Percentiles rank a stretch among this genome's conserved stretches.
These are phyloP conservation scores for Aspergillus pseudoviridinutans DNA, from an alignment of 2,329 filamentous ascomycete species.

Conservation along the genomic window DNA sequence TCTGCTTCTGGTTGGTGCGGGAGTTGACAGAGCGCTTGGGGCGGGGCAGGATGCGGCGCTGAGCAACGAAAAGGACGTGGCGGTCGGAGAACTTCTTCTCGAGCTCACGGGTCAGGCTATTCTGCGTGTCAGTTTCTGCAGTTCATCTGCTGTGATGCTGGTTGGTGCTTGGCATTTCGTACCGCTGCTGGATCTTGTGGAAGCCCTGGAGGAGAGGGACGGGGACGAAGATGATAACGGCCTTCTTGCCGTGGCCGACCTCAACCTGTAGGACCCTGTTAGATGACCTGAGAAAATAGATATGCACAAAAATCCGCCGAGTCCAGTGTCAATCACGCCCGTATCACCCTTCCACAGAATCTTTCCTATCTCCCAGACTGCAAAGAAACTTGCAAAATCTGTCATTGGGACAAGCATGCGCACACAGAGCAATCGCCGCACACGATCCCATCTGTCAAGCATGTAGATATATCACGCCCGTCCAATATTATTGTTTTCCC, in stretches of 20 bases:
- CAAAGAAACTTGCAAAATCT: neutral
- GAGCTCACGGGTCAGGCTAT: conserved; percentile 96
- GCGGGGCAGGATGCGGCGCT: conserved; percentile 96
- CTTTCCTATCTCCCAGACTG: neutral
- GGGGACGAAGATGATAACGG: conserved; percentile 99
- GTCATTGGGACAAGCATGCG: neutral
- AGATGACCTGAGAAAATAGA: conserved; percentile 10
- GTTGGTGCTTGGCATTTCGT: conserved; percentile 41
- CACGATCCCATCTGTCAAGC: neutral
- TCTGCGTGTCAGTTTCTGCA: conserved; percentile 7
- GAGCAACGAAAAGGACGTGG: conserved; percentile 98
- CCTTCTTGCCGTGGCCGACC: conserved; percentile 99
- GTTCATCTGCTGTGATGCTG: conserved; percentile 6
- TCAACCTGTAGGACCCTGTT: conserved; percentile 71
- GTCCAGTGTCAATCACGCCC: neutral
- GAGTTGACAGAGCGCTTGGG: conserved; percentile 97
- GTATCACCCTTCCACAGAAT: neutral
- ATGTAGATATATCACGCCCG: neutral
- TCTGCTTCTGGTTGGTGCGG: conserved; percentile 95
- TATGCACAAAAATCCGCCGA: neutral
- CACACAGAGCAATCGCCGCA: neutral
- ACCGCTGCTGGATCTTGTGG: conserved; percentile 99
- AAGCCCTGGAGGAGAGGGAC: conserved; percentile 97
- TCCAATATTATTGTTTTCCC: neutral
- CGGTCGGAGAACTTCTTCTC: conserved; percentile 99